Percentiles rank a stretch among this genome's conserved stretches.
These are phyloP conservation scores for Yamadazyma kitorensis DNA, from an alignment of 805 yeast species.

Conservation along the genomic window DNA sequence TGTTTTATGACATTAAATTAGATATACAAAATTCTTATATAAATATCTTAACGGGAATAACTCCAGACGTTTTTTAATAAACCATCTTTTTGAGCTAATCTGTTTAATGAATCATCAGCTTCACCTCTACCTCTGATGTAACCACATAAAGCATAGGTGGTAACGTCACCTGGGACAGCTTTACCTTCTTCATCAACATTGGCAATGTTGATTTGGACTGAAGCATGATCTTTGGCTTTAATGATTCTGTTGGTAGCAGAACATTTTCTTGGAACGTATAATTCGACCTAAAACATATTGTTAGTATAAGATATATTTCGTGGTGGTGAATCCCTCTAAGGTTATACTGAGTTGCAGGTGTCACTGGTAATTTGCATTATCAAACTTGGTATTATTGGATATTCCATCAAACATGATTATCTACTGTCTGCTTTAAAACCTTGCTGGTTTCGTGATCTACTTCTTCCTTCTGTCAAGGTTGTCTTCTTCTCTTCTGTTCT, in stretches of 20 bases:
- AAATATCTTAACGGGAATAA: slow-evolving; percentile 74
- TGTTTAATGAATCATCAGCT: slow-evolving; percentile 98
- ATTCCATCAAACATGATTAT: no score
- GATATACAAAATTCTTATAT: slow-evolving; percentile 16
- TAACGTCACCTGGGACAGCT: slow-evolving; percentile 84
- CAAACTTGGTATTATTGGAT: no score
- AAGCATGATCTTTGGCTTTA: slow-evolving; percentile 99
- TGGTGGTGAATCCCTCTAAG: no score
- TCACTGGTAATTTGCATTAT: no score
- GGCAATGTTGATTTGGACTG: slow-evolving; percentile 98
- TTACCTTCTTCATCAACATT: slow-evolving; percentile 97
- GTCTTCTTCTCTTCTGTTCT: no score
- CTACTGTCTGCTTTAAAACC: no score
- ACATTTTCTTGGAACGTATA: slow-evolving; percentile 99
- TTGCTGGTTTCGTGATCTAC: no score
- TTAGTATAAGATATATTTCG: no score
- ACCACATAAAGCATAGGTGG: slow-evolving; percentile 96
- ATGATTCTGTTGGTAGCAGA: slow-evolving; percentile 99
- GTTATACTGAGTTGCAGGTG: no score
- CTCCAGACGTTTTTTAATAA: slow-evolving; percentile 94
- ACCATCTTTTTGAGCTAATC: slow-evolving; percentile 99
- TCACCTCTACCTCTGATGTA: slow-evolving; percentile 99
- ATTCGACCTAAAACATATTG: slow-evolving; percentile 84
- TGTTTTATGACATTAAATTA: slow-evolving; percentile 26
- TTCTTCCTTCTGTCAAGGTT: no score